Evolutionary conservation across 345 rosid species (phyloP).

Genomic region (Eutrema japonicum): DNA sequence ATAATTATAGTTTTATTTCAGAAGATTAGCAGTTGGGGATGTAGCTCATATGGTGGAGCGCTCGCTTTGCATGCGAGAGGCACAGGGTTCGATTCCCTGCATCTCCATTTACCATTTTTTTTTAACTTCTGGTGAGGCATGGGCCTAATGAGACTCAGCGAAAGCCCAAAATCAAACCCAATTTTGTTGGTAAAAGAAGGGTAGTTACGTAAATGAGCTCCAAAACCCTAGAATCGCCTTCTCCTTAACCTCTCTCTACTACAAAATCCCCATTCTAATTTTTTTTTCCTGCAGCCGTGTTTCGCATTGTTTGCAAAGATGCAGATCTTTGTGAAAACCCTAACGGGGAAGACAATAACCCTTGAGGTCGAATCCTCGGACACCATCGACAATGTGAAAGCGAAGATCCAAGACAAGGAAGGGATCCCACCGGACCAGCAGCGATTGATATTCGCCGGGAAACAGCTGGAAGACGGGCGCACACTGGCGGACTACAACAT

Average conservation of each 20-base stretch:
- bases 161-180: conserved; percentile 7
- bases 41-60: conserved; percentile 77
- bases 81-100: conserved; percentile 49
- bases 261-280: neutral
- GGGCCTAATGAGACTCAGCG: neutral
- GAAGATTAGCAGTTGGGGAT: neutral
- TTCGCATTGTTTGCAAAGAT: conserved; percentile 35
- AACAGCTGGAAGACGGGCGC: conserved; percentile 47
- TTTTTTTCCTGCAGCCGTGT: neutral
- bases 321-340: conserved; percentile 87
- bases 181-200: neutral
- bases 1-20: no score
- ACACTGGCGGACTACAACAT: conserved; percentile 48
- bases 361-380: conserved; percentile 55
- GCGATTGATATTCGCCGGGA: conserved; percentile 45
- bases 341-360: conserved; percentile 76
- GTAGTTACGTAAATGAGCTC: conserved; percentile 11
- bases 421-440: conserved; percentile 49
- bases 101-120: neutral
- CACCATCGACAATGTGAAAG: conserved; percentile 49
- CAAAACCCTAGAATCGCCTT: conserved; percentile 30
- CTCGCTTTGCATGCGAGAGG: conserved; percentile 98
- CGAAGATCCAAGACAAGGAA: conserved; percentile 49
- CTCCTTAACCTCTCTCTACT: neutral
- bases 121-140: fast-evolving